Percentiles rank a stretch among this genome's conserved stretches.
Conservation (phyloP, 495 filamentous ascomycete species). For the Penicillium parvum region DNA sequence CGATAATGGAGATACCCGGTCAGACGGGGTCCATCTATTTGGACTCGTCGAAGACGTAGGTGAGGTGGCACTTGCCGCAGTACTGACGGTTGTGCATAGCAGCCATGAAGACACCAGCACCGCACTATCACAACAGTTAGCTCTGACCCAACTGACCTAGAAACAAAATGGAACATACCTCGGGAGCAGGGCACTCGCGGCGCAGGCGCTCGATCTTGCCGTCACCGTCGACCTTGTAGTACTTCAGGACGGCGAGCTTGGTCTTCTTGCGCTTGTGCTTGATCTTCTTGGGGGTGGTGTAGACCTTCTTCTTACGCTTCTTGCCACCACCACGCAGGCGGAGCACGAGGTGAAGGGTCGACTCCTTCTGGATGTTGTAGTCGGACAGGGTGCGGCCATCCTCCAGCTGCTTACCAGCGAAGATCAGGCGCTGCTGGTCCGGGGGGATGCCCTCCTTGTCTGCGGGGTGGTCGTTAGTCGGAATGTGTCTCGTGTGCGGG, state of each 20-base stretch:
- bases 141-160: constrained; percentile 4
- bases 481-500: neutral
- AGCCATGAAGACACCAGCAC: constrained; percentile 99
- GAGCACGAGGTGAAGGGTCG: constrained; percentile 95
- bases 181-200: constrained; percentile 89
- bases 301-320: constrained; percentile 99
- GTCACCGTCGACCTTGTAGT: constrained; percentile 99
- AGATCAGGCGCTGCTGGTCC: constrained; percentile 99
- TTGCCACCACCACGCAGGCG: constrained; percentile 94
- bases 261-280: constrained; percentile 99
- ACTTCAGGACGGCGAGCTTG: constrained; percentile 99
- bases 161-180: constrained; percentile 57
- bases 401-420: constrained; percentile 99
- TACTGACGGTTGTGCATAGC: constrained; percentile 99
- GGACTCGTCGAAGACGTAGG: constrained; percentile 97
- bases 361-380: constrained; percentile 99
- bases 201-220: constrained; percentile 99
- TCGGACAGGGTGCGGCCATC: constrained; percentile 98
- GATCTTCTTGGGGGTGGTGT: constrained; percentile 99
- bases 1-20: constrained; percentile 15
- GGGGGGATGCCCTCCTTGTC: constrained; percentile 99
- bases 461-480: constrained; percentile 28
- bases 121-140: constrained; percentile 61
- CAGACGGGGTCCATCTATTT: constrained; percentile 43
- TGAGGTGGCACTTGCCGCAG: constrained; percentile 98